Base-by-base conservation (phyloP, 495 filamentous ascomycete species). In the Hyaloscypha hepaticicola region DNA sequence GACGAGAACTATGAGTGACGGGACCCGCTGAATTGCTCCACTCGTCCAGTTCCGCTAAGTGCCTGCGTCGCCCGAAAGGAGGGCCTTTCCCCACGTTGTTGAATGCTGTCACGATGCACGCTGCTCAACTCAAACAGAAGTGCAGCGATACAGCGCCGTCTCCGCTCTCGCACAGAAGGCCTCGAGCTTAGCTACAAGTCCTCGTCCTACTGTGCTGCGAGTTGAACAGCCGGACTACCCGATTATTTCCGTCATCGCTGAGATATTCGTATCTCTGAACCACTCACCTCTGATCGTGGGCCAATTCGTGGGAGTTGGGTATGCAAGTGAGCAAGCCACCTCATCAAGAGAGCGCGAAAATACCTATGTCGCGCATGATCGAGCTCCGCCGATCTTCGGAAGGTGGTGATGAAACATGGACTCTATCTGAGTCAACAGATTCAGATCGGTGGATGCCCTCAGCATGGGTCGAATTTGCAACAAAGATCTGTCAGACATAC, bases 71-170 rank as follows among this genome's bases (percentile, higher is more conserved):
- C 61, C 50, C 22, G 55, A 26, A 41, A 14, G 53, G 60, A 49
- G 33, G 27, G 28, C 12, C 48, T 70, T n/a, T 64, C 64, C 68
- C 68, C 68, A 70, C 68, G 68, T 70, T 70, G 45, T 63, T 49
- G 52, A 69, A 69, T 69, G 53, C 67, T 62, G 58, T 58, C 63
- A 63, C 62, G 45, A 60, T 51, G 64, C 63, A 63, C 62, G 45
- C 56, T 51, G 64, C 51, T 22, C 29, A 21, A 21, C 41, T 21
- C 29, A 8, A 24, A 14, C 48, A 25, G 27, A 29, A 50, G 34
- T 24, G n/a, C 38, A 26, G 31, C 26, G 21, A 25, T 22, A 24
- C 28, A 38, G 38, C 28, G 16, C 6, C 9, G 48, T 26, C 50
- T 24, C 21, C 50, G 22, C 22, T 25, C 19, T 53, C 25, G 50